phyloP scores from a whole-genome alignment of 192 early-diverging fungal genomes.

The Entomortierella chlamydospora region DNA sequence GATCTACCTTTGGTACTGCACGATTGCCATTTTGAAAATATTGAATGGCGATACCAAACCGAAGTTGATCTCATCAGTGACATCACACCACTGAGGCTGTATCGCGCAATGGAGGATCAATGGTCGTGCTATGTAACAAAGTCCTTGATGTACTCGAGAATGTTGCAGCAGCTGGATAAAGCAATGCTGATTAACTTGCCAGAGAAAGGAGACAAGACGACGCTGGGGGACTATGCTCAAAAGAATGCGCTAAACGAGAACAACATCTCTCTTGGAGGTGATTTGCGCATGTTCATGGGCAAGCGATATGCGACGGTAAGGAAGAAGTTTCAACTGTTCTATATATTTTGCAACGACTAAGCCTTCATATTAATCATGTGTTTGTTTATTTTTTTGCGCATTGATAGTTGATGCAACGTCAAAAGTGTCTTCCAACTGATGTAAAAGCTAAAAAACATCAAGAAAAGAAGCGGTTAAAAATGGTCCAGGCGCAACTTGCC shows the following conservation, averaged over 20 bases:
- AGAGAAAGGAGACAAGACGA: slow-evolving; percentile 20
- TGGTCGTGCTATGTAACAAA: slow-evolving; percentile 65
- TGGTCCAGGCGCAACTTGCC: slow-evolving; percentile 14
- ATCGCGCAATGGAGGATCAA: slow-evolving; percentile 59
- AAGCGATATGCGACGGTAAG: slow-evolving; percentile 42
- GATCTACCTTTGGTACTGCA: slow-evolving; percentile 91
- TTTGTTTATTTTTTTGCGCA: no score
- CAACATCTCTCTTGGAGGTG: slow-evolving; percentile 50
- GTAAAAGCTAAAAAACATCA: slow-evolving; percentile 38
- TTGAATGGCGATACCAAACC: slow-evolving; percentile 71
- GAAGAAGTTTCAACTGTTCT: no score
- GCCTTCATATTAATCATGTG: no score
- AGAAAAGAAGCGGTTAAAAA: slow-evolving; percentile 37
- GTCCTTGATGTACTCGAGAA: slow-evolving; percentile 58
- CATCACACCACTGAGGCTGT: slow-evolving; percentile 48
- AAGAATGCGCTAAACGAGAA: slow-evolving; percentile 37
- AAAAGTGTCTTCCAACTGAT: slow-evolving; percentile 48
- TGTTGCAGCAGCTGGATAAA: slow-evolving; percentile 50
- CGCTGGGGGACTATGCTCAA: slow-evolving; percentile 35
- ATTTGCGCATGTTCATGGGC: slow-evolving; percentile 55
- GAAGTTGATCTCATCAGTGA: slow-evolving; percentile 39
- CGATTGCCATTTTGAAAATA: slow-evolving; percentile 81
- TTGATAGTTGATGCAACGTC: slow-evolving; percentile 49
- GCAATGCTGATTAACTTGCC: slow-evolving; percentile 38
- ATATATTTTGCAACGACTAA: no score